phyloP scores from a whole-genome alignment of 179 eudicot genomes.

The Dionaea muscipula region DNA sequence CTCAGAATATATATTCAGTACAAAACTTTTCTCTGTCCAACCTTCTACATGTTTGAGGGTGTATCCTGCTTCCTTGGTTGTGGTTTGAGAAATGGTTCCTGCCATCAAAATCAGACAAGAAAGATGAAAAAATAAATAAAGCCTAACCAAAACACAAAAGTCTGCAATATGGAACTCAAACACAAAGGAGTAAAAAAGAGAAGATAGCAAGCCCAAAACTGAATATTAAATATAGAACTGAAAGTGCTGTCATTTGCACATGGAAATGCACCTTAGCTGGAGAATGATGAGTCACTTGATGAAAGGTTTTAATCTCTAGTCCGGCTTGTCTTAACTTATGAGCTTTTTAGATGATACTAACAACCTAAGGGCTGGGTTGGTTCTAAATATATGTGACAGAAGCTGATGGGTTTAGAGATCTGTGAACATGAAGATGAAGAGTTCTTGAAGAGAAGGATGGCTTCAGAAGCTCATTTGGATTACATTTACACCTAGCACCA shows the following conservation, averaged over 20 bases:
- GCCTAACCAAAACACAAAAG: too few relatives aligned
- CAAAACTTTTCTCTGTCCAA: not conserved
- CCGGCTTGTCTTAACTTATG: not conserved
- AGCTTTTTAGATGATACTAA: not conserved
- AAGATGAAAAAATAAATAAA: too few relatives aligned
- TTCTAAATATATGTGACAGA: slow-evolving; percentile 10
- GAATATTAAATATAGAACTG: too few relatives aligned
- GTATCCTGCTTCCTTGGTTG: slow-evolving; percentile 23
- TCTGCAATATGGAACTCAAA: too few relatives aligned
- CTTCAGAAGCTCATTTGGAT: slow-evolving; percentile 60
- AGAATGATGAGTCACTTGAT: slow-evolving; percentile 16
- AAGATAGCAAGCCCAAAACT: too few relatives aligned
- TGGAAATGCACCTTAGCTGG: too few relatives aligned
- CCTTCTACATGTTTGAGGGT: slow-evolving; percentile 28
- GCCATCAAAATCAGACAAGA: too few relatives aligned
- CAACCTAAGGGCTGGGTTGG: not conserved
- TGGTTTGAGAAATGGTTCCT: slow-evolving; percentile 35
- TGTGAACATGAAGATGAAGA: slow-evolving; percentile 51
- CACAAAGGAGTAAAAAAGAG: too few relatives aligned
- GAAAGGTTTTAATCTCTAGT: slow-evolving; percentile 10
- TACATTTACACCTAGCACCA: slow-evolving; percentile 74
- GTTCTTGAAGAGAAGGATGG: slow-evolving; percentile 45
- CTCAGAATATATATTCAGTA: not conserved
- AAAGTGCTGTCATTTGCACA: too few relatives aligned
- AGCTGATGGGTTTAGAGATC: slow-evolving; percentile 38